A percentile compares a stretch with the other conserved stretches of the same genome.
These are phyloP conservation scores for Geosmithia putterillii DNA, from an alignment of 2,329 filamentous ascomycete species.

Conservation along the genomic window DNA sequence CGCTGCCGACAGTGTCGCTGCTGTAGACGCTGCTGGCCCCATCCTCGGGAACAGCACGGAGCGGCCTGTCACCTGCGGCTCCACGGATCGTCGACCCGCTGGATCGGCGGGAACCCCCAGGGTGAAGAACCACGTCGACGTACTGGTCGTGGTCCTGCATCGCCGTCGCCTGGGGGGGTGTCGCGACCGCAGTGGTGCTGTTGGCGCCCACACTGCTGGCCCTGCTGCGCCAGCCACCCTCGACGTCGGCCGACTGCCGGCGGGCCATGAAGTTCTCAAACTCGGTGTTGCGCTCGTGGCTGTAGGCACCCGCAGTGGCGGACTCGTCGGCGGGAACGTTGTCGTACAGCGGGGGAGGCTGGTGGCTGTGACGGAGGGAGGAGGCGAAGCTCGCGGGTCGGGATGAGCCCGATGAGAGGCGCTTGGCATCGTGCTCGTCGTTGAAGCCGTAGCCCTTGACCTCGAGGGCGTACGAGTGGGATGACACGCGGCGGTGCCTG, in stretches of 20 bases:
- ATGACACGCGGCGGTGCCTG: conserved; percentile 32
- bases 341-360: conserved; percentile 1
- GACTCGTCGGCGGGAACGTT: neutral
- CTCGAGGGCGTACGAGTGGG: conserved; percentile 35
- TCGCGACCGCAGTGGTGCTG: neutral
- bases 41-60: conserved; percentile 26
- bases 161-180: neutral
- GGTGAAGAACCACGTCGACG: neutral
- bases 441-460: conserved; percentile 35
- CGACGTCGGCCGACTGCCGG: neutral
- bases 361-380: neutral
- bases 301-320: conserved; percentile 18
- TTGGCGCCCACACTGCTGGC: neutral
- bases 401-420: conserved; percentile 12
- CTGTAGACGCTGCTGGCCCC: conserved; percentile 7
- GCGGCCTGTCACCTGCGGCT: conserved; percentile 18
- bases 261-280: conserved; percentile 30
- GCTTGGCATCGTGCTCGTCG: conserved; percentile 15
- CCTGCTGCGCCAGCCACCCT: neutral
- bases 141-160: too few relatives aligned
- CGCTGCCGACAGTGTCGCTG: neutral
- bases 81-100: conserved; percentile 13
- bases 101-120: conserved; percentile 6
- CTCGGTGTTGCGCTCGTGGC: conserved; percentile 31
- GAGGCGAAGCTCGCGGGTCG: conserved; percentile 15